These are phyloP conservation scores for Curvularia spicifera DNA, from an alignment of 2,329 filamentous ascomycete species.

Conservation along the genomic window DNA sequence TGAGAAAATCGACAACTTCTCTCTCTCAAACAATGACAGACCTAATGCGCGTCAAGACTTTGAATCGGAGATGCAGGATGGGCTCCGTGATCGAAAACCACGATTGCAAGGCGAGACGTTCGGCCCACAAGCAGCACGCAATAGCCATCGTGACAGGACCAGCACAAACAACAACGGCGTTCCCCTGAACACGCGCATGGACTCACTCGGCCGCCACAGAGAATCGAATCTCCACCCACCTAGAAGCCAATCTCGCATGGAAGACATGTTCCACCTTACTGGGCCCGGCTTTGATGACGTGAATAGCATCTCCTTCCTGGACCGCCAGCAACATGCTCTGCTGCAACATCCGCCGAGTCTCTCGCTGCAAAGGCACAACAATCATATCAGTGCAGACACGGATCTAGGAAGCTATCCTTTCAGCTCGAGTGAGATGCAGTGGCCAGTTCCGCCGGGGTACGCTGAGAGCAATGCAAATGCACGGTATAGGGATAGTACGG, in stretches of 20 bases:
- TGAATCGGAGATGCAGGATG: slow-evolving; percentile 36
- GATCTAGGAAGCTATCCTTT: slow-evolving; percentile 28
- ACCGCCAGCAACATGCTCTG: slow-evolving; percentile 5
- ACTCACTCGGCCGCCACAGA: slow-evolving; percentile 13
- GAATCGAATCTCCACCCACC: background rate
- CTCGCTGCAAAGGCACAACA: slow-evolving; percentile 13
- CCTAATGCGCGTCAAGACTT: slow-evolving; percentile 24
- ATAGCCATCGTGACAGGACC: slow-evolving; percentile 3
- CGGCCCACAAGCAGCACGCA: background rate
- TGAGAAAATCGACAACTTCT: slow-evolving; percentile 44
- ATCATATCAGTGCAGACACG: slow-evolving; percentile 17
- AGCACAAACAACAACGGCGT: background rate
- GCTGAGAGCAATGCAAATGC: slow-evolving; percentile 16
- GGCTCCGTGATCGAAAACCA: slow-evolving; percentile 30
- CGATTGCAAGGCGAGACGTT: slow-evolving; percentile 16
- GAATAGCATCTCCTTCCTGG: background rate
- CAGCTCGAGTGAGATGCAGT: slow-evolving; percentile 22
- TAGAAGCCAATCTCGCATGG: slow-evolving; percentile 8
- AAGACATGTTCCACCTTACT: slow-evolving; percentile 10
- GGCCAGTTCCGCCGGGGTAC: slow-evolving; percentile 30
- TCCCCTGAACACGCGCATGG: slow-evolving; percentile 7
- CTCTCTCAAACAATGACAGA: slow-evolving; percentile 20
- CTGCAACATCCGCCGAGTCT: slow-evolving; percentile 6
- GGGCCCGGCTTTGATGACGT: slow-evolving; percentile 9
- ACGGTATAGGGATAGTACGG: slow-evolving; percentile 18